Evolutionary conservation across 257 asterid species (phyloP).

Genomic region (Osmanthus fragrans): DNA sequence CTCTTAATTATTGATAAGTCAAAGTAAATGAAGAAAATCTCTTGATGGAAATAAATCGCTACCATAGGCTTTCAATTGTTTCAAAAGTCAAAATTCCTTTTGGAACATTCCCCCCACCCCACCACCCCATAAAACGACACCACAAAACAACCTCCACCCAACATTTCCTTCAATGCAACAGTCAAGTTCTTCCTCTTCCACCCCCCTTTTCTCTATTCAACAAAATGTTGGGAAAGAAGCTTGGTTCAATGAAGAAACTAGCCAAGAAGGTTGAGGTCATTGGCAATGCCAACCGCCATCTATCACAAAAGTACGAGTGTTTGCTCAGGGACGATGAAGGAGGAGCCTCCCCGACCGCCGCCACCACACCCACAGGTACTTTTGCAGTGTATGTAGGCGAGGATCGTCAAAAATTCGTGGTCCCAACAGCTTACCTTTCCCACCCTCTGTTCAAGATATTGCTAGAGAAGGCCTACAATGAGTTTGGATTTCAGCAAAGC

Average conservation of each 20-base stretch:
- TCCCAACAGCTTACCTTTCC: conserved; percentile 70
- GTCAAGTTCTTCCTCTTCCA: conserved; percentile 1
- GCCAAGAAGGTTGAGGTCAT: conserved; percentile 51
- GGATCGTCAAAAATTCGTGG: conserved; percentile 58
- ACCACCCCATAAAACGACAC: conserved; percentile 7
- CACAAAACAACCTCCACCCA: conserved; percentile 37
- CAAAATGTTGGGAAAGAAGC: conserved; percentile 59
- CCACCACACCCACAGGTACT: conserved; percentile 51
- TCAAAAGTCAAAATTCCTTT: conserved; percentile 29
- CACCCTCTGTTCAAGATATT: conserved; percentile 85
- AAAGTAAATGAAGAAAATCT: conserved; percentile 23
- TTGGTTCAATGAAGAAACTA: conserved; percentile 71
- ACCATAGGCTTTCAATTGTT: conserved; percentile 17
- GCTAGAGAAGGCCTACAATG: conserved; percentile 71
- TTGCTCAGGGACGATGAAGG: conserved; percentile 37
- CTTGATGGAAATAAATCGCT: conserved; percentile 25
- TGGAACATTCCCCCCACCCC: conserved; percentile 5
- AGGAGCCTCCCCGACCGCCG: conserved; percentile 23
- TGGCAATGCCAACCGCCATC: not conserved
- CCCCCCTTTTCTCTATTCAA: not conserved
- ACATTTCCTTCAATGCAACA: conserved; percentile 25
- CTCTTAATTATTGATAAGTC: conserved; percentile 27
- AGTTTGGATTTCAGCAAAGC: conserved; percentile 62
- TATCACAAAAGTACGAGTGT: conserved; percentile 32
- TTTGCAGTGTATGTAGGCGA: conserved; percentile 77